Evolutionary conservation across 345 rosid species (phyloP), one percentile per base, ranked within the genome.

Genomic region (Gossypium bickii): DNA sequence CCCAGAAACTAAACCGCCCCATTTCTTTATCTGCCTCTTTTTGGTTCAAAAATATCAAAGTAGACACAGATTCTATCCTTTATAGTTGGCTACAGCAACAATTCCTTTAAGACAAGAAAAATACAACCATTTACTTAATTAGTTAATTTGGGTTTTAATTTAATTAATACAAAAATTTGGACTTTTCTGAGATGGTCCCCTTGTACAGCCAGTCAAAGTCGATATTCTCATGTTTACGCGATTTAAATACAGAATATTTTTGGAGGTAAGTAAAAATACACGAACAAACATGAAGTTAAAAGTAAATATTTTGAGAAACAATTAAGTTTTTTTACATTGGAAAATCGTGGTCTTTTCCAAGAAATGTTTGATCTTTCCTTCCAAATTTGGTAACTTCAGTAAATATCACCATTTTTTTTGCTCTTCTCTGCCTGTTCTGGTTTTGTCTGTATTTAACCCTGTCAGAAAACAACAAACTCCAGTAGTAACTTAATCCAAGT

Each of bases 41-140:
- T 45, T 45, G 7, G 9, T 12, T 59, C 64, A 12, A 25, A 59
- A 5, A 60, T 6, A 13, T 12, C 43, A 60, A 25, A 25, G 65
- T 60, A 27, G 6, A 60, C 43, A 60, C 65, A 27, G 15, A 58
- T 57, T 72, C 72, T 9, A 16, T 13, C 76, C 80, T 77, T 67
- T 63, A 69, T 79, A 73, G 56, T 62, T 24, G 76, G 74, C 79
- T 25, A 5, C 53, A 65, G 0, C 64, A 25, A 38, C 25, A 27
- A 27, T 60, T 27, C 65, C 65, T 60, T 16, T 13, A 29, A 60
- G 43, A 27, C 43, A 60, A 27, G 13, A 60, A 60, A 60, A 16
- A 6, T 27, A 27, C 65, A 27, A n/a, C 38, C 44, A 60, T 0
- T 12, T 27, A 25, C 18, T 60, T 60, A 60, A 27, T 25, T 12